Evolutionary conservation across 192 early-diverging fungal species (phyloP).

Genomic region (Podila clonocystis): DNA sequence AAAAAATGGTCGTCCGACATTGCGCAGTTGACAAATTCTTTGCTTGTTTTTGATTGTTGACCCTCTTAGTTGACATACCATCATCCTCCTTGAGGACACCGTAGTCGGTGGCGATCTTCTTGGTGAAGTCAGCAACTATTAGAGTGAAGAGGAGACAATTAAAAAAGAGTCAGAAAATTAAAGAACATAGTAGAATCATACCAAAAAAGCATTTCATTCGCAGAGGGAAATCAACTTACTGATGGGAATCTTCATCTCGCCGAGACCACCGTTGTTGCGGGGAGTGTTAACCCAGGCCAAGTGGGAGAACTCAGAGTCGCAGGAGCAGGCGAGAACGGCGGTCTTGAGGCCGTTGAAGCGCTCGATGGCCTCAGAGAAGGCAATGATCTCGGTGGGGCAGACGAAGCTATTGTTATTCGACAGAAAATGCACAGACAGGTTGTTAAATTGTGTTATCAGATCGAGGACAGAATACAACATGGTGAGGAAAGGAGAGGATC

Average conservation of each 20-base stretch:
- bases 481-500: background rate
- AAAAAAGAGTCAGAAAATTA: slow-evolving; percentile 1
- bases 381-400: slow-evolving; percentile 96
- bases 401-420: slow-evolving; percentile 58
- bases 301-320: slow-evolving; percentile 86
- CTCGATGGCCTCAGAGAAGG: slow-evolving; percentile 84
- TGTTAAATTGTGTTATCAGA: background rate
- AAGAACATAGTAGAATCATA: slow-evolving; percentile 19
- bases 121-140: slow-evolving; percentile 82
- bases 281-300: slow-evolving; percentile 89
- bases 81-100: slow-evolving; percentile 85
- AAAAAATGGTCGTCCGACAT: background rate
- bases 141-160: background rate
- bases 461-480: background rate
- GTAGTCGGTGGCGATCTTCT: slow-evolving; percentile 89
- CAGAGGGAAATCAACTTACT: background rate
- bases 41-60: background rate
- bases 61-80: slow-evolving; percentile 58
- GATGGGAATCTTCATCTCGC: slow-evolving; percentile 92
- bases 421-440: background rate
- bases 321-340: slow-evolving; percentile 78
- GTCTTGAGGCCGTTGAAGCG: slow-evolving; percentile 85
- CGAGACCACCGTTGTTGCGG: slow-evolving; percentile 90
- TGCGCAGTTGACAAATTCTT: slow-evolving; percentile 4
- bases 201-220: background rate